A percentile compares a stretch with the other conserved stretches of the same genome.
Conservation (phyloP, 2,329 filamentous ascomycete species). For the Blastomyces silverae region DNA sequence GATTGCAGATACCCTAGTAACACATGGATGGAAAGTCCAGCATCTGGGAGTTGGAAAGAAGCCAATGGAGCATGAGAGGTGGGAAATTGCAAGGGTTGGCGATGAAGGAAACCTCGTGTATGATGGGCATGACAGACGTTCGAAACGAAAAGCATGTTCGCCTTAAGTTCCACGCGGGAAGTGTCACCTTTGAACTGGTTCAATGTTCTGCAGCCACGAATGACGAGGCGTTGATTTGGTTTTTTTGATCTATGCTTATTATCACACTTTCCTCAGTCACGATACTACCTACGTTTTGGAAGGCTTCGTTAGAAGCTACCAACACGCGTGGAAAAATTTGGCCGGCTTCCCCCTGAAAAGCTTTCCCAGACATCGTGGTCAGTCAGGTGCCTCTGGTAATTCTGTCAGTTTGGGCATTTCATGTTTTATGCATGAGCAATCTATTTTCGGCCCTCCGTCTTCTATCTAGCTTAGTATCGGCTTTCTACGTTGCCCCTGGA, state of each 20-base stretch:
- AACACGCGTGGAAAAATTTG: no score
- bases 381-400: not conserved
- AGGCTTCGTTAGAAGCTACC: no score
- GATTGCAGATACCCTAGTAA: conserved; percentile 17
- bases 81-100: conserved; percentile 15
- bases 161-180: not conserved
- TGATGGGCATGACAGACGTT: conserved; percentile 8
- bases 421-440: not conserved
- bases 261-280: not conserved
- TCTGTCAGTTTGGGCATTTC: not conserved
- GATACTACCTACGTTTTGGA: not conserved
- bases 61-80: conserved; percentile 16
- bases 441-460: not conserved
- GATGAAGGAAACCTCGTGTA: conserved; percentile 16
- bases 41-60: conserved; percentile 16
- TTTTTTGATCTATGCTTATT: not conserved
- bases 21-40: conserved; percentile 14
- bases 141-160: not conserved
- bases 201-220: not conserved
- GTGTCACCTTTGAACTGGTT: not conserved
- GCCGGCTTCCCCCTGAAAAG: no score
- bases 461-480: not conserved
- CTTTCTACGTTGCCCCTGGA: not conserved
- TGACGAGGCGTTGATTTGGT: not conserved
- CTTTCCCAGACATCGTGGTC: no score